These are phyloP conservation scores for Acorus calamus DNA, from an alignment of 106 monocot species.

Conservation along the genomic window DNA sequence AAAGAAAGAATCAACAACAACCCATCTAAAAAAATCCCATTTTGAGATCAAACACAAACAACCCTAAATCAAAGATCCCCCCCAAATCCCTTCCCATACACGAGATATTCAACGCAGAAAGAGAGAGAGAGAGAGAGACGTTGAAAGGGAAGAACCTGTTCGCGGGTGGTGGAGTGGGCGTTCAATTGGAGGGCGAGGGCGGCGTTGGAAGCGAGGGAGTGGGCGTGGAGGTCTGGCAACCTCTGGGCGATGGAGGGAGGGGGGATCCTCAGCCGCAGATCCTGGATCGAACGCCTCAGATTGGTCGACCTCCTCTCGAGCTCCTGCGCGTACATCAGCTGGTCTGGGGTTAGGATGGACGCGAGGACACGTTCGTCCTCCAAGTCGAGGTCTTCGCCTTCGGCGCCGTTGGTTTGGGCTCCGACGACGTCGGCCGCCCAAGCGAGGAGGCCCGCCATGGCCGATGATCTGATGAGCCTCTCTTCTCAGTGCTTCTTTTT, in stretches of 20 bases:
- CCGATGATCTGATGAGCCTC: no score
- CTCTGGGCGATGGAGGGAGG: conserved; percentile 65
- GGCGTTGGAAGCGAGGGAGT: conserved; percentile 68
- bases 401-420: conserved; percentile 7
- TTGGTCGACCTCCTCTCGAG: conserved; percentile 42
- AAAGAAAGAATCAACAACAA: no score
- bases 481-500: no score
- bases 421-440: conserved; percentile 96
- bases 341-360: conserved; percentile 52
- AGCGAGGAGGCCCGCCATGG: conserved; percentile 76
- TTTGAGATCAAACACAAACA: no score
- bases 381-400: conserved; percentile 18
- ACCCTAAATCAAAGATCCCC: no score
- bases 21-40: no score
- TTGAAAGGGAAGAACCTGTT: conserved; percentile 32
- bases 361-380: conserved; percentile 17
- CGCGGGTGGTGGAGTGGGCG: conserved; percentile 65
- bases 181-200: conserved; percentile 81
- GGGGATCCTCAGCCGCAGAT: conserved; percentile 72
- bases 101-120: no score
- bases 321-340: conserved; percentile 59
- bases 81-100: no score
- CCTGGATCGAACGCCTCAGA: conserved; percentile 62
- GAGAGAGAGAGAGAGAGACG: no score
- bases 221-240: conserved; percentile 80